phyloP scores from a whole-genome alignment of 2,329 filamentous ascomycete genomes.

The Grosmannia clavigera region DNA sequence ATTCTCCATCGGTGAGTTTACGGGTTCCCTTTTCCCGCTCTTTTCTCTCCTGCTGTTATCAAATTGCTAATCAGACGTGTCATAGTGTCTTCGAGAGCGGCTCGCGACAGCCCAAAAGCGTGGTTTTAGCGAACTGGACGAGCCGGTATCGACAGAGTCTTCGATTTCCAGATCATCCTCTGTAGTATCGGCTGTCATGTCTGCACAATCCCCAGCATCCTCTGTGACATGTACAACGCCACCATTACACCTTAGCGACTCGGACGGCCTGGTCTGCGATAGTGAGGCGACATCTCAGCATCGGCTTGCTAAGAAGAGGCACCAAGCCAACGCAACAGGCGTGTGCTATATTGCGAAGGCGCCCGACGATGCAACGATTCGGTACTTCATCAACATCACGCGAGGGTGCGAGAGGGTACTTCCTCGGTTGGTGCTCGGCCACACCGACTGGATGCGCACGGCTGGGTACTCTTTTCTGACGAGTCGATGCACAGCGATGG shows the following conservation, averaged over 20 bases:
- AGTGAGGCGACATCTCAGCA: not conserved
- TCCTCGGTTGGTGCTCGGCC: conserved; percentile 4
- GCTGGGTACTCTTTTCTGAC: conserved; percentile 5
- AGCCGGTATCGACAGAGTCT: not conserved
- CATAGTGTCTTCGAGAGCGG: not conserved
- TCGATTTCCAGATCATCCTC: not conserved
- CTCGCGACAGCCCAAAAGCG: not conserved
- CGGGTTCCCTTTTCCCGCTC: not conserved
- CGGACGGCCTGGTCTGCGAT: not conserved
- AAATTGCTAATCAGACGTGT: not conserved
- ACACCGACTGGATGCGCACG: not conserved
- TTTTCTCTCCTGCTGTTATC: not conserved
- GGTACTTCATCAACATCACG: conserved; percentile 7
- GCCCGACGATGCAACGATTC: not conserved
- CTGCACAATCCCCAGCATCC: not conserved
- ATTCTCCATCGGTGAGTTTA: not conserved
- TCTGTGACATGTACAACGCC: not conserved
- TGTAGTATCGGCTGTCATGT: not conserved
- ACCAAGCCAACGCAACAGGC: not conserved
- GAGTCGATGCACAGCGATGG: not conserved
- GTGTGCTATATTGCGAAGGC: not conserved
- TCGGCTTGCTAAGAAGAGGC: not conserved
- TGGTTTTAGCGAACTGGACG: not conserved
- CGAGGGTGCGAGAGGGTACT: not conserved
- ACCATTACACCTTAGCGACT: not conserved